Evolutionary conservation across 2,329 filamentous ascomycete genomes (phyloP), one percentile per base, ranked within the genome.

Genomic region (Dactylellina parvicollis): DNA sequence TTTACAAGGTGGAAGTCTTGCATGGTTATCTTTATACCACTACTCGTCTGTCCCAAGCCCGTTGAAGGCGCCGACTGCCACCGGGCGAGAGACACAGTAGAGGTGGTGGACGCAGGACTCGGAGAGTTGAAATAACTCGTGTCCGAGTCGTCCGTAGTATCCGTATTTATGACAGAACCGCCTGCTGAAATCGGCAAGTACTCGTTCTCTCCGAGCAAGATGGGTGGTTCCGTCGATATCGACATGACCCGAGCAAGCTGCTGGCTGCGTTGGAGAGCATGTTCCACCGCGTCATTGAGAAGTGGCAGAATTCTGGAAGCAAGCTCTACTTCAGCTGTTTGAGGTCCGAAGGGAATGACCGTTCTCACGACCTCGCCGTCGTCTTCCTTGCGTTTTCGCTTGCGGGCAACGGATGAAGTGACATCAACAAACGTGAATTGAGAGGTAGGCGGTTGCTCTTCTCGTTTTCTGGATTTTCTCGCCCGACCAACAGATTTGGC

Each of bases 21-120:
- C 9, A 72, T 4, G 4, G 20, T 59, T 28, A 72, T 60, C 26
- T 30, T 64, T 1, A 64, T 24, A n/a, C 44, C 46, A 2, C 8
- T 18, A 1, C n/a, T 34, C 16, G 32, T 18, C 42, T 72, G 67
- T 4, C 47, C 26, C 3, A 72, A 20, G 1, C 42, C 59, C 16
- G 67, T 72, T 4, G 67, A 72, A 4, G 52, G 67, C 9, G 67
- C 44, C 4, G 67, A 64, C 30, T 72, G 67, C 67, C 67, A 72
- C 2, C 38, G 18, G 2, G 67, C 59, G 8, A 72, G 38, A 2
- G 67, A 59, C 3, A 18, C 5, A 4, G 34, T 34, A 4, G 66
- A 34, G 1, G 34, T n/a, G 8, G 34, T 14, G 4, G 16, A 61
- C 7, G 24, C 9, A 28, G 46, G 26, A 20, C 22, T 8, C 4